Evolutionary conservation across 1,139 yeast species (phyloP), one percentile per base, ranked within the genome.

Genomic region (Candida anutae): DNA sequence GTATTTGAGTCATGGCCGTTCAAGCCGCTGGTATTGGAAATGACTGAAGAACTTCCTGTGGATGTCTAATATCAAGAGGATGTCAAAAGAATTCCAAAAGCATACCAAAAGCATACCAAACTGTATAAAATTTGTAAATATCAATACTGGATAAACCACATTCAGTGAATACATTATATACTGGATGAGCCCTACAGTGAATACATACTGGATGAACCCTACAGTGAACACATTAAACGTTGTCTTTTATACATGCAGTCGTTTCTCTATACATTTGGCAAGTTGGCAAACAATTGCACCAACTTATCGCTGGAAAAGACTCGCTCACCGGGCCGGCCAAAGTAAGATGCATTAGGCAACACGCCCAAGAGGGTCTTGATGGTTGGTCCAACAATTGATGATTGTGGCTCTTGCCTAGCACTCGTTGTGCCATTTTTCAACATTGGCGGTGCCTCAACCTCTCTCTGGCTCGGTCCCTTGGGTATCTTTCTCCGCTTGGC

Each of bases 1-100:
- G 63, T 57, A 3, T 83, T 79, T 46, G 68, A 64, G 25, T 48
- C 56, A 14, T 88, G 97, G 97, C 93, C 97, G 0, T 88, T 87
- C 59, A 85, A 78, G 51, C 96, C 96, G 1, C 25, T 55, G 1
- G 37, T 35, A 13, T 38, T 41, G 8, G 57, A 51, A 21, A 47
- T 46, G 11, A 29, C 45, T 34, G 47, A 42, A 23, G 29, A n/a
- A n/a, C n/a, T n/a, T n/a, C n/a, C n/a, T n/a, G n/a, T n/a, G n/a
- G n/a, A n/a, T n/a, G n/a, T n/a, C n/a, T n/a, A n/a, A n/a, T n/a
- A n/a, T n/a, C n/a, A n/a, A n/a, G n/a, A n/a, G n/a, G n/a, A n/a
- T n/a, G n/a, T n/a, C n/a, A n/a, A n/a, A n/a, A n/a, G n/a, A n/a
- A n/a, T n/a, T 8, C 19, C 19, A 17, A 10, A 17, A 10, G 19